These are phyloP conservation scores for Sporothrix mexicana DNA, from an alignment of 2,329 filamentous ascomycete genomes.

Conservation along the genomic window DNA sequence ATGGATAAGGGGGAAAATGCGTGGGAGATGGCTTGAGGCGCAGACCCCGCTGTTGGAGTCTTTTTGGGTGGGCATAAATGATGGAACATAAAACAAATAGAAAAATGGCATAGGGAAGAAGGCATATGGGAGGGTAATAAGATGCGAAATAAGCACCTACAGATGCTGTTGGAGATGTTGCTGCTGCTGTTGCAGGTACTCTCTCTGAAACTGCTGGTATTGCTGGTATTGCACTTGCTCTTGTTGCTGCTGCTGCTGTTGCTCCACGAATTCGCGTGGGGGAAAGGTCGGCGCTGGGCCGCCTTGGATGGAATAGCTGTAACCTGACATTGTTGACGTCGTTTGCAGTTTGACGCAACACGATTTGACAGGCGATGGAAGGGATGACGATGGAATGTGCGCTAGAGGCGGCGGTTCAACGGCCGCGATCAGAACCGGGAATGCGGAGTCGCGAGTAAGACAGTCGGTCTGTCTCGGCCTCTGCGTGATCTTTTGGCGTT, in stretches of 20 bases:
- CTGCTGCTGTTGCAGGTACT: slow-evolving; percentile 21
- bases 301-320: slow-evolving; percentile 48
- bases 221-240: slow-evolving; percentile 33
- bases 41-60: neutral
- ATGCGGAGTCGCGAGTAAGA: slow-evolving; percentile 12
- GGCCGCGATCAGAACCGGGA: neutral
- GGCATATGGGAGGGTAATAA: neutral
- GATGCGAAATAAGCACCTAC: slow-evolving; percentile 12
- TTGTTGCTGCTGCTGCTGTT: slow-evolving; percentile 37
- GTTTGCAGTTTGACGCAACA: neutral
- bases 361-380: neutral
- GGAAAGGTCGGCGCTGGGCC: slow-evolving; percentile 45
- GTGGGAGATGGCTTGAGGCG: slow-evolving; percentile 8
- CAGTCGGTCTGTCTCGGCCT: slow-evolving; percentile 11
- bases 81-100: neutral
- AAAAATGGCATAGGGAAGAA: neutral
- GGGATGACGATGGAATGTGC: neutral
- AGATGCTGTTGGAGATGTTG: slow-evolving; percentile 16
- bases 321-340: slow-evolving; percentile 35
- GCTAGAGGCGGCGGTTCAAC: neutral
- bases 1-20: neutral
- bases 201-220: slow-evolving; percentile 30
- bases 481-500: neutral
- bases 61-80: neutral
- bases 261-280: slow-evolving; percentile 43